Conservation (phyloP, 257 asterid genomes). For the Anisodus tanguticus region DNA sequence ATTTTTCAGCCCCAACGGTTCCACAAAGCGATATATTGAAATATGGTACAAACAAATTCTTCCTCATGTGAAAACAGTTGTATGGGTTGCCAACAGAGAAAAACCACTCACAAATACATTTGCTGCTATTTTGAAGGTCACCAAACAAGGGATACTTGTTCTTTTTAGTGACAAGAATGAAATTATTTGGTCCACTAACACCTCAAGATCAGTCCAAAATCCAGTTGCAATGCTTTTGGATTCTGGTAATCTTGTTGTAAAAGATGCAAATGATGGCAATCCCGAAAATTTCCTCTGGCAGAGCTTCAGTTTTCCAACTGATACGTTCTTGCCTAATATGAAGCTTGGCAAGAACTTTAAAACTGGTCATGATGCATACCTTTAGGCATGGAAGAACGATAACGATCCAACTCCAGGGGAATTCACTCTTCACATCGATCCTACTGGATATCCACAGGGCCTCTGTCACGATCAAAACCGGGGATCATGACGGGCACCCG, state of each 20-base stretch:
- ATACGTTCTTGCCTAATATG: slow-evolving; percentile 37
- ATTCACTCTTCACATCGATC: slow-evolving; percentile 37
- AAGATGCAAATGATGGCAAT: slow-evolving; percentile 39
- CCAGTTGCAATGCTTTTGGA: slow-evolving; percentile 39
- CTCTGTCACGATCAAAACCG: too few species aligned
- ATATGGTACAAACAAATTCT: slow-evolving; percentile 31
- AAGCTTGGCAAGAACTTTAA: slow-evolving; percentile 41
- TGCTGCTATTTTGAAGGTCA: slow-evolving; percentile 7
- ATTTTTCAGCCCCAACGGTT: slow-evolving; percentile 25
- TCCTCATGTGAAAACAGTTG: not conserved
- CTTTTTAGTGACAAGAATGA: not conserved
- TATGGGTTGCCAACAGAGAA: slow-evolving; percentile 23
- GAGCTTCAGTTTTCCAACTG: slow-evolving; percentile 42
- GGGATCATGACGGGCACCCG: too few species aligned
- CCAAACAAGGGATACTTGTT: not conserved
- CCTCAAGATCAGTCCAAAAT: slow-evolving; percentile 22
- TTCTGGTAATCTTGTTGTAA: slow-evolving; percentile 48
- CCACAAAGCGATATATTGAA: slow-evolving; percentile 9
- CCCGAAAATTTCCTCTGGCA: slow-evolving; percentile 40
- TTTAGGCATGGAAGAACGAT: slow-evolving; percentile 46
- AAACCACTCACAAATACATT: slow-evolving; percentile 10
- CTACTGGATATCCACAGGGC: slow-evolving; percentile 44
- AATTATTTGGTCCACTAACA: slow-evolving; percentile 39
- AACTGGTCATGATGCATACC: slow-evolving; percentile 33
- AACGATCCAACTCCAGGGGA: slow-evolving; percentile 50